Percentiles rank a stretch among this genome's conserved stretches.
phyloP scores from a whole-genome alignment of 2,329 filamentous ascomycete species.

The Phoma herbarum region DNA sequence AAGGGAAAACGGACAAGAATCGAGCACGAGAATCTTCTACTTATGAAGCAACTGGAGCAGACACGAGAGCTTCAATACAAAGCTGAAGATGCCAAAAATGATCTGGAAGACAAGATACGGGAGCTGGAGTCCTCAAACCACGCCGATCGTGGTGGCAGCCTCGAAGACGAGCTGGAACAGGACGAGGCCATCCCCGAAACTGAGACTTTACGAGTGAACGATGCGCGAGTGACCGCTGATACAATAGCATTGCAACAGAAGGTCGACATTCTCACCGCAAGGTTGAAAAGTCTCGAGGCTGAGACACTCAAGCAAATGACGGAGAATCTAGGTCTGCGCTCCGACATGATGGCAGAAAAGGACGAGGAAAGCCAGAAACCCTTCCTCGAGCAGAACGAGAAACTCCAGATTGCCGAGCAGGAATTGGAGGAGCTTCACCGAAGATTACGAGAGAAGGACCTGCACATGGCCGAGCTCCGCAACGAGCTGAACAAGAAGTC shows the following conservation, averaged over 20 bases:
- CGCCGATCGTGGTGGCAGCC: constrained; percentile 40
- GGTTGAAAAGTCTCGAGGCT: constrained; percentile 49
- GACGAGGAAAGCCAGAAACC: constrained; percentile 50
- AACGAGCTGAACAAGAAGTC: constrained; percentile 50
- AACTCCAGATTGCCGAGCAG: constrained; percentile 46
- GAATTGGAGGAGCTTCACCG: constrained; percentile 49
- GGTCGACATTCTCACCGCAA: constrained; percentile 50
- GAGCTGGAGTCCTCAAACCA: constrained; percentile 51
- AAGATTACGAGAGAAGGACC: constrained; percentile 46
- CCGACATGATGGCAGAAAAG: constrained; percentile 49
- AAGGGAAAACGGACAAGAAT: constrained; percentile 58
- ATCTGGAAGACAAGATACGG: constrained; percentile 57
- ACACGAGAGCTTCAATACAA: constrained; percentile 58
- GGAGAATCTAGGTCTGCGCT: constrained; percentile 51
- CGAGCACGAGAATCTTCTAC: constrained; percentile 58
- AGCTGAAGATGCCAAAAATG: constrained; percentile 58
- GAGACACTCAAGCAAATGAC: constrained; percentile 55
- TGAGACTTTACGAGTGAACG: constrained; percentile 28
- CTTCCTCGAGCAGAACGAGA: constrained; percentile 52
- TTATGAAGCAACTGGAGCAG: constrained; percentile 58
- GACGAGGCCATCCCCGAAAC: constrained; percentile 43
- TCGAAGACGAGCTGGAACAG: constrained; percentile 53
- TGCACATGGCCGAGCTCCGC: constrained; percentile 48
- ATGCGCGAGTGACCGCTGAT: constrained; percentile 43
- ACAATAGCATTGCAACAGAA: constrained; percentile 52